A percentile compares a stretch with the other conserved stretches of the same genome.
These are phyloP conservation scores for Carallia pectinifolia DNA, from an alignment of 345 rosid genomes.

Conservation along the genomic window DNA sequence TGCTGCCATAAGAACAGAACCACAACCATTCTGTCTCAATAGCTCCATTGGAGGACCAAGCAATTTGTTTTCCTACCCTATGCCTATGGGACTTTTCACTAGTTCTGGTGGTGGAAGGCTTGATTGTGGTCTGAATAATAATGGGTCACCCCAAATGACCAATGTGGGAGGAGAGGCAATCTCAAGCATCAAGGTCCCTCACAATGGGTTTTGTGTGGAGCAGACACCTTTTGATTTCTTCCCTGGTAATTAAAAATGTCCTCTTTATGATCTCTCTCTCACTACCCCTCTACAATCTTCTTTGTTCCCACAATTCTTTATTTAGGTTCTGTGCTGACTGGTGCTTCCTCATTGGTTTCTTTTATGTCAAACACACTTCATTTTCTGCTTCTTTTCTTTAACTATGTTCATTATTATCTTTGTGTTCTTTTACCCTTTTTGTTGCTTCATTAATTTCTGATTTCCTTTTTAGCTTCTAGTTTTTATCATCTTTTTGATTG, in stretches of 20 bases:
- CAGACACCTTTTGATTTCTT: constrained; percentile 39
- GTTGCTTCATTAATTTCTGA: constrained; percentile 17
- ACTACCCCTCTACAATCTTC: not conserved
- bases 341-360: constrained; percentile 11
- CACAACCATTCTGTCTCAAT: constrained; percentile 23
- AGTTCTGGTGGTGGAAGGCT: constrained; percentile 22
- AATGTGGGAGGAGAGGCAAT: constrained; percentile 19
- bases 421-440: constrained; percentile 13
- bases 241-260: constrained; percentile 17
- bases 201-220: constrained; percentile 26
- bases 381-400: not conserved
- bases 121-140: constrained; percentile 16
- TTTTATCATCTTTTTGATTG: constrained; percentile 14
- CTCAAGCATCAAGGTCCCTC: constrained; percentile 19
- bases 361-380: not conserved
- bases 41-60: constrained; percentile 11
- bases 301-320: not conserved
- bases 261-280: too few species aligned
- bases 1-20: constrained; percentile 17
- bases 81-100: constrained; percentile 30
- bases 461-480: not conserved
- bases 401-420: constrained; percentile 5
- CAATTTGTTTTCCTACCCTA: constrained; percentile 15
- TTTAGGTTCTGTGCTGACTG: constrained; percentile 25
- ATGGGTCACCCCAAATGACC: constrained; percentile 23